These are phyloP conservation scores for Metschnikowia chrysomelidarum DNA, from an alignment of 805 yeast genomes.

Conservation along the genomic window DNA sequence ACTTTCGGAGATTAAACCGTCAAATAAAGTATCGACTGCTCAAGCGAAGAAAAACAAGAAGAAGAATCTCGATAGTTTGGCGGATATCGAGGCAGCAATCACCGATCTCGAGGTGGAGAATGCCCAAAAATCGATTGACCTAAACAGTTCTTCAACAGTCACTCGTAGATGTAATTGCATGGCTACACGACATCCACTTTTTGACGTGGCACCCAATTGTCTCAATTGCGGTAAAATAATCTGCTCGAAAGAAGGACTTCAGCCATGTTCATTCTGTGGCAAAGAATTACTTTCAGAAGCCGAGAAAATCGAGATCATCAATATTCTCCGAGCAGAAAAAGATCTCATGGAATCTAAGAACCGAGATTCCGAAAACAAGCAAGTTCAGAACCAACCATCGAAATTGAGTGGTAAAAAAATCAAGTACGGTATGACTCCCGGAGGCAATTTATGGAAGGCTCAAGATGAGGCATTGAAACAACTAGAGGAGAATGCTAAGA, in stretches of 20 bases:
- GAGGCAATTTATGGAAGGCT: conserved; percentile 62
- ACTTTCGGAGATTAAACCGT: conserved; percentile 40
- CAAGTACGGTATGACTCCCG: conserved; percentile 53
- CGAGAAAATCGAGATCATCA: conserved; percentile 60
- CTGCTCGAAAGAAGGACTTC: conserved; percentile 85
- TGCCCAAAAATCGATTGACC: conserved; percentile 8
- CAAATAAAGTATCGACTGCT: conserved; percentile 21
- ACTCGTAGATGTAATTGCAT: conserved; percentile 67
- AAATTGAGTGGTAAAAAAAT: conserved; percentile 41
- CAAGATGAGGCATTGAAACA: conserved; percentile 64
- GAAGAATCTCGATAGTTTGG: conserved; percentile 50
- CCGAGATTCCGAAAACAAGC: conserved; percentile 18
- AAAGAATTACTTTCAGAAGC: conserved; percentile 56
- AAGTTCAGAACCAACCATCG: conserved; percentile 20
- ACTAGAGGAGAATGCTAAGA: conserved; percentile 47
- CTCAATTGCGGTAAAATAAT: conserved; percentile 91
- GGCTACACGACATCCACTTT: conserved; percentile 84
- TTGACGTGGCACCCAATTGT: conserved; percentile 91
- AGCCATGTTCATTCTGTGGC: conserved; percentile 86
- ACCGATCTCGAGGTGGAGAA: conserved; percentile 45
- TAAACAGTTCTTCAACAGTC: conserved; percentile 10
- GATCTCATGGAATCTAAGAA: conserved; percentile 25
- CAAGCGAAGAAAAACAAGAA: conserved; percentile 35
- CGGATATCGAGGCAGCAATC: conserved; percentile 65
- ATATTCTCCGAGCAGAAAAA: conserved; percentile 54